These are phyloP conservation scores for Ceratocystis huliohia DNA, from an alignment of 2,329 filamentous ascomycete genomes.

Conservation along the genomic window DNA sequence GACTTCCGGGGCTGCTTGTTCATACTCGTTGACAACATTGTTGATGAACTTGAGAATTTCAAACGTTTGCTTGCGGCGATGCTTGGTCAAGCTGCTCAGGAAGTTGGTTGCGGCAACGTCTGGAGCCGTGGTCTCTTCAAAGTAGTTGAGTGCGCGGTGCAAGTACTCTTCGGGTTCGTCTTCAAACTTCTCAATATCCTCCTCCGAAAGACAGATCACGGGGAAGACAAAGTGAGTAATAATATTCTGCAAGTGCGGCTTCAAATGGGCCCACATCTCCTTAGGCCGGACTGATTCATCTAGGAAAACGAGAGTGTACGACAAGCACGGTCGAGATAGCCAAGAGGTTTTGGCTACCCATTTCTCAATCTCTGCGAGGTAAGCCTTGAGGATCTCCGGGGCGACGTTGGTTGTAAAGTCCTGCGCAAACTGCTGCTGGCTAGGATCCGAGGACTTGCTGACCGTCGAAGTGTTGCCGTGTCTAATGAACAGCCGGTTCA, in stretches of 20 bases:
- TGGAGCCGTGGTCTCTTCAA: conserved; percentile 89
- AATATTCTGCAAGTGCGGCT: conserved; percentile 83
- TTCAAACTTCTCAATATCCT: conserved; percentile 88
- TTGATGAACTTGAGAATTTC: conserved; percentile 93
- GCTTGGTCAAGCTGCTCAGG: conserved; percentile 85
- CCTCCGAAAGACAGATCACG: conserved; percentile 78
- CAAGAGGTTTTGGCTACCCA: conserved; percentile 92
- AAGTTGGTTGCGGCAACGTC: conserved; percentile 96
- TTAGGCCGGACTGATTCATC: conserved; percentile 97
- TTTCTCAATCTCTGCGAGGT: conserved; percentile 87
- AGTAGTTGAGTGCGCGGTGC: conserved; percentile 93
- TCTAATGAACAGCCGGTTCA: conserved; percentile 89
- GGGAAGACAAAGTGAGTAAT: conserved; percentile 94
- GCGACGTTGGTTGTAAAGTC: conserved; percentile 84
- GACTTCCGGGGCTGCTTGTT: conserved; percentile 67
- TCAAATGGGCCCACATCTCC: conserved; percentile 88
- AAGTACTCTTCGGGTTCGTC: conserved; percentile 93
- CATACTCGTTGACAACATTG: conserved; percentile 84
- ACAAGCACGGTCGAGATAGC: conserved; percentile 88
- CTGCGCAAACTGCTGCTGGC: conserved; percentile 68
- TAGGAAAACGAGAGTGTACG: conserved; percentile 85
- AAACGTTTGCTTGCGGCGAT: conserved; percentile 88
- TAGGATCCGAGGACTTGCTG: conserved; percentile 53
- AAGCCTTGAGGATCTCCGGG: conserved; percentile 90
- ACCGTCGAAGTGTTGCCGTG: conserved; percentile 78